A percentile compares a stretch with the other conserved stretches of the same genome.
Conservation (phyloP, 1,139 yeast species). For the Geotrichum bryndzae region DNA sequence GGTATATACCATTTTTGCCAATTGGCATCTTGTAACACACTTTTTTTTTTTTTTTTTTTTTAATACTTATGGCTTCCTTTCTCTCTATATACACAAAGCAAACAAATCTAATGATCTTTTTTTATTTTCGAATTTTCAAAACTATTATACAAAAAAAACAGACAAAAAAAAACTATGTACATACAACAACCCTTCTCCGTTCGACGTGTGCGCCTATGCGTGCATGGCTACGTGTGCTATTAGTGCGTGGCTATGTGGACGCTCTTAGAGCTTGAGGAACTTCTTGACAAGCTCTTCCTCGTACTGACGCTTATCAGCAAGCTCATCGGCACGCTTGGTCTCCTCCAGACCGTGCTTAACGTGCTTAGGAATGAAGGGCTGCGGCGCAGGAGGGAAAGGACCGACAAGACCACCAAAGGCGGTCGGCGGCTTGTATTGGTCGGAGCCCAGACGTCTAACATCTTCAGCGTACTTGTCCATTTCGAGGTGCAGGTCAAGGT, state of each 20-base stretch:
- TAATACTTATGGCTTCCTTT: neutral
- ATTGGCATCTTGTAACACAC: neutral
- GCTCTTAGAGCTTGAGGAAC: constrained; percentile 9
- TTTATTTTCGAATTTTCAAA: neutral
- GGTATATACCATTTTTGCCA: neutral
- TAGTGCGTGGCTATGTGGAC: neutral
- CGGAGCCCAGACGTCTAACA: constrained; percentile 52
- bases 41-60: neutral
- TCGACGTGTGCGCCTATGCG: neutral
- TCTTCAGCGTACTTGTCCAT: constrained; percentile 32
- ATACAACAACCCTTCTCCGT: neutral
- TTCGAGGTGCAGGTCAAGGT: constrained; percentile 27
- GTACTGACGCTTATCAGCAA: constrained; percentile 18
- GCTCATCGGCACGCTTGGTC: constrained; percentile 35
- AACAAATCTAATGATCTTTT: neutral
- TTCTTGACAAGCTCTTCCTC: constrained; percentile 25
- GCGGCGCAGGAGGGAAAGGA: constrained; percentile 58
- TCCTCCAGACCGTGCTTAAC: constrained; percentile 42
- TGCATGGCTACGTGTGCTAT: neutral
- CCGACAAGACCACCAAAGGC: constrained; percentile 77
- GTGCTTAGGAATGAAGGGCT: constrained; percentile 60
- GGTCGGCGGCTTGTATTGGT: constrained; percentile 56
- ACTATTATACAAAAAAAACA: neutral
- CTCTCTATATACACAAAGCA: neutral
- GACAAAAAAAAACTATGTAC: constrained; percentile 6